Evolutionary conservation across 192 early-diverging fungal genomes (phyloP).

Genomic region (Dispira parvispora): DNA sequence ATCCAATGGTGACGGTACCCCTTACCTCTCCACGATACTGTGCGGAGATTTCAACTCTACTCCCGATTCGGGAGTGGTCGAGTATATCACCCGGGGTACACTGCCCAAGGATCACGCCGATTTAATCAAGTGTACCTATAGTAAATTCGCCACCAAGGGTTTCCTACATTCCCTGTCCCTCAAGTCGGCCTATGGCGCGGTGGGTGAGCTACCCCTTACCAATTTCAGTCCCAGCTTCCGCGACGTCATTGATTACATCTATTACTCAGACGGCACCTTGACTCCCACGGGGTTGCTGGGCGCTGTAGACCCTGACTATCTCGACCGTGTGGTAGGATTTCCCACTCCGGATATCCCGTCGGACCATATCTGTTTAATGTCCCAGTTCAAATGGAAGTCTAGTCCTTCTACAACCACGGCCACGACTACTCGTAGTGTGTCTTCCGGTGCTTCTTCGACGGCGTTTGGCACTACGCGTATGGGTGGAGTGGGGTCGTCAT

Average conservation of each 20-base stretch:
- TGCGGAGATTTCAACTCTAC: slow-evolving; percentile 92
- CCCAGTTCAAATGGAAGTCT: slow-evolving; percentile 49
- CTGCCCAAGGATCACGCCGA: slow-evolving; percentile 74
- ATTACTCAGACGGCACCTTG: slow-evolving; percentile 63
- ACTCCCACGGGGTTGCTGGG: slow-evolving; percentile 64
- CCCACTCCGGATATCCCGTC: slow-evolving; percentile 82
- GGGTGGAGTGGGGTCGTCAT: too few relatives aligned
- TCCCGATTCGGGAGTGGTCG: slow-evolving; percentile 78
- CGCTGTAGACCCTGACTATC: slow-evolving; percentile 66
- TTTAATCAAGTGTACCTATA: slow-evolving; percentile 64
- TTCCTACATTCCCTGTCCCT: slow-evolving; percentile 67
- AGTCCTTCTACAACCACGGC: slow-evolving; percentile 16
- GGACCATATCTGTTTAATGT: slow-evolving; percentile 58
- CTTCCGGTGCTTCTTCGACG: too few relatives aligned
- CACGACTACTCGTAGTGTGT: slow-evolving; percentile 17
- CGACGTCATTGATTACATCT: slow-evolving; percentile 90
- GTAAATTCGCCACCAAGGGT: slow-evolving; percentile 66
- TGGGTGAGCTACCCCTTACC: slow-evolving; percentile 73
- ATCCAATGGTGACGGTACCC: slow-evolving; percentile 24
- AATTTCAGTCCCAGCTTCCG: slow-evolving; percentile 76
- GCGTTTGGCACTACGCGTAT: too few relatives aligned
- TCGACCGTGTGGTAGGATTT: slow-evolving; percentile 67
- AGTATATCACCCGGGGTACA: slow-evolving; percentile 63
- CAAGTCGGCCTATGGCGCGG: slow-evolving; percentile 60
- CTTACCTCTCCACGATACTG: slow-evolving; percentile 44